Base-by-base conservation (phyloP, 371 early-diverging fungal genomes). In the Rhizopus arrhizus region DNA sequence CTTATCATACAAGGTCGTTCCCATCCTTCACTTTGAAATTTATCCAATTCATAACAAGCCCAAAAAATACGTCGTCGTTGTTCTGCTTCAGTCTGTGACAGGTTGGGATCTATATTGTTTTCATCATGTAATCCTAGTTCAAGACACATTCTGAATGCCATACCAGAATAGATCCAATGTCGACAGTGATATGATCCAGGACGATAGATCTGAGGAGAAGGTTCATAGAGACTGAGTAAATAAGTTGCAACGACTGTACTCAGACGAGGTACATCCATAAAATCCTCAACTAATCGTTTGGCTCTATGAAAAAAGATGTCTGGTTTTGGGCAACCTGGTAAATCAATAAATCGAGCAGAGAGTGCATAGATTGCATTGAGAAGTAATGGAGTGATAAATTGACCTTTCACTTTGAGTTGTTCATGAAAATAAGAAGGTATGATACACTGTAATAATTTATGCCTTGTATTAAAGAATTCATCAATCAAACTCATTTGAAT, bases 111-210 rank as follows among this genome's bases (percentile, higher is more conserved):
- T 4, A 66, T 28, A 41, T 68, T 64, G 12, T 28, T 43, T 51
- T 51, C 52, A 12, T 49, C 50, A 41, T 61, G 40, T 9, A 73
- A 41, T 9, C 73, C 73, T 4, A 73, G 66, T 41, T 69, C 80
- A 35, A 76, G 54, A 35, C 73, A 72, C 80, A 79, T 79, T 15
- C 80, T 72, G 11, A 65, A 66, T 8, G 74, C 76, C 80, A 79
- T 76, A 2, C 73, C 80, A 32, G 68, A 65, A 16, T 66, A 66
- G 5, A 64, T 59, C 67, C 72, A 74, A n/a, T 65, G 58, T 13
- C 75, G 69, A 41, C 69, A 73, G 31, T 69, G 59, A 6, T 61
- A 61, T 4, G 51, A 46, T 35, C 58, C 48, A 16, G 45, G 32
- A 4, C 65, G 66, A 35, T 58, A 52, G 2, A 64, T 65, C 8